Evolutionary conservation across 2,329 filamentous ascomycete genomes (phyloP).

Genomic region (Triangularia verruculosa): DNA sequence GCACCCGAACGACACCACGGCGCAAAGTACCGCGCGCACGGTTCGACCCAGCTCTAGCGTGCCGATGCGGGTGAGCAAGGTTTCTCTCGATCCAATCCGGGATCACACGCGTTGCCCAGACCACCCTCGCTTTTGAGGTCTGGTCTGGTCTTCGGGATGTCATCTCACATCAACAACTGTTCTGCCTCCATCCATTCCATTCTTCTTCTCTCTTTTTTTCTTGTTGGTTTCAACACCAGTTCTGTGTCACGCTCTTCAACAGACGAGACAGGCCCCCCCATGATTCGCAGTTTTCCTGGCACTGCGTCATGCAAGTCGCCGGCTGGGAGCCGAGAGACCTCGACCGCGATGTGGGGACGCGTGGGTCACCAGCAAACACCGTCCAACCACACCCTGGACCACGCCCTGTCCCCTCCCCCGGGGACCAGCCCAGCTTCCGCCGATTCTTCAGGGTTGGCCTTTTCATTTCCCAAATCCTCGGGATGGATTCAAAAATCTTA

Average conservation of each 20-base stretch:
- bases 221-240: neutral
- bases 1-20: neutral
- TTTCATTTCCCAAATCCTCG: neutral
- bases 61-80: constrained; percentile 9
- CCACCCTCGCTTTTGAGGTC: neutral
- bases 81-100: neutral
- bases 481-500: neutral
- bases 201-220: neutral
- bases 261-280: neutral
- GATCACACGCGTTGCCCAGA: neutral
- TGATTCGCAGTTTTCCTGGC: neutral
- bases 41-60: constrained; percentile 27
- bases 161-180: neutral
- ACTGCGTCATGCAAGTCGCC: constrained; percentile 6
- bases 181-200: neutral
- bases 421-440: neutral
- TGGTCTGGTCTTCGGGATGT: neutral
- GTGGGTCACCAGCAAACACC: neutral
- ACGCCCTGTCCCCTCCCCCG: neutral
- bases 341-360: neutral
- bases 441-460: neutral
- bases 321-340: constrained; percentile 2
- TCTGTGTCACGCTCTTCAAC: neutral
- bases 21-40: constrained; percentile 31
- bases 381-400: neutral